A percentile compares a stretch with the other conserved stretches of the same genome.
Conservation (phyloP, 2,329 filamentous ascomycete genomes). For the Calonectria pauciramosa region DNA sequence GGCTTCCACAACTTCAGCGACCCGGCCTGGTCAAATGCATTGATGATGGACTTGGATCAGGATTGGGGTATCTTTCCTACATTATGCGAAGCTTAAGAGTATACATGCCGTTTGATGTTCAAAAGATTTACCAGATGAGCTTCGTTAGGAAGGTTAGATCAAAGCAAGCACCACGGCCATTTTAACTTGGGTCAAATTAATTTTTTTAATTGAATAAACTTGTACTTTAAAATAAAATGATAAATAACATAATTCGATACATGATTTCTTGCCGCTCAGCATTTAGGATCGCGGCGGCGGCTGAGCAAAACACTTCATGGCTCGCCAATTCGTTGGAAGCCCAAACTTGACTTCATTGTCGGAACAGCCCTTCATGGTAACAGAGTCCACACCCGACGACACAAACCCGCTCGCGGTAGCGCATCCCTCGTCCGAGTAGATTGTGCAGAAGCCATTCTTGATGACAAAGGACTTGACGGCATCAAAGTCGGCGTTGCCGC, state of each 20-base stretch:
- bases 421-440: background rate
- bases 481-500: slow-evolving; percentile 13
- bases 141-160: no score
- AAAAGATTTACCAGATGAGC: no score
- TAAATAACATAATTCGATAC: no score
- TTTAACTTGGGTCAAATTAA: background rate
- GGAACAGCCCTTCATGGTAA: background rate
- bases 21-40: background rate
- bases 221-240: no score
- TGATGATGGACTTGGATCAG: slow-evolving; percentile 22
- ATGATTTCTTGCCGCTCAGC: no score
- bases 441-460: slow-evolving; percentile 15
- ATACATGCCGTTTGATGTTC: background rate
- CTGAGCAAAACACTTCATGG: slow-evolving; percentile 14
- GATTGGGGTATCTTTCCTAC: background rate
- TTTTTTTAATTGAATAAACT: background rate
- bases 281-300: background rate
- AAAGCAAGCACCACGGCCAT: background rate
- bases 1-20: background rate
- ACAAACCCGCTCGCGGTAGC: background rate
- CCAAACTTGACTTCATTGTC: background rate
- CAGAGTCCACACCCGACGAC: background rate
- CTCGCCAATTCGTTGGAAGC: slow-evolving; percentile 14
- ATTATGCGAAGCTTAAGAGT: background rate
- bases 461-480: slow-evolving; percentile 12